Evolutionary conservation across 1,284 basidiomycete genomes (phyloP).

Genomic region (Ustanciosporium gigantosporum): DNA sequence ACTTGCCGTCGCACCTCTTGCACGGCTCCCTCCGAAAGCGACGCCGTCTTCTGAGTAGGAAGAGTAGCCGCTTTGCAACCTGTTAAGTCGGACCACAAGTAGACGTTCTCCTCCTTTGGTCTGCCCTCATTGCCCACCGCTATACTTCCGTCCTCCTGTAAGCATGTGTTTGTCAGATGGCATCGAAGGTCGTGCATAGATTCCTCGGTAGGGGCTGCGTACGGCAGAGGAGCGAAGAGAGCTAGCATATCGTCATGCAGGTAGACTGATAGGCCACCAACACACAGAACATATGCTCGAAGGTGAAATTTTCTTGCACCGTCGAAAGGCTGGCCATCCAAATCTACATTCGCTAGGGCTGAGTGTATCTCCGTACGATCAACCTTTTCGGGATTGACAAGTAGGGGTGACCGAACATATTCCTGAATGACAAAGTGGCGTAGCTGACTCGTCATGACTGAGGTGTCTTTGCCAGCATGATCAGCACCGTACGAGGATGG

Average conservation of each 20-base stretch:
- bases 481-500: not conserved
- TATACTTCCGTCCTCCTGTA: conserved; percentile 67
- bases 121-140: conserved; percentile 28
- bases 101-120: conserved; percentile 48
- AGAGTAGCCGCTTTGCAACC: conserved; percentile 55
- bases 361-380: no score
- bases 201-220: conserved; percentile 32
- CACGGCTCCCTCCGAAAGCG: conserved; percentile 35
- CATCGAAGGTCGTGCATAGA: conserved; percentile 68
- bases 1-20: conserved; percentile 22
- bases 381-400: conserved; percentile 10
- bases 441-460: conserved; percentile 71
- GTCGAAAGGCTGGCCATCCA: not conserved
- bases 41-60: conserved; percentile 24
- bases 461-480: conserved; percentile 39
- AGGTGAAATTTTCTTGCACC: conserved; percentile 75
- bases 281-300: conserved; percentile 86
- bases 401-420: conserved; percentile 40
- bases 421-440: conserved; percentile 97
- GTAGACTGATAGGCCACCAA: conserved; percentile 60
- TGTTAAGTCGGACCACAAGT: conserved; percentile 44
- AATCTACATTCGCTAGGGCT: no score
- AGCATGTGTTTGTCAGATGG: conserved; percentile 93
- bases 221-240: conserved; percentile 68
- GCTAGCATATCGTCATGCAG: conserved; percentile 82